A percentile compares a stretch with the other conserved stretches of the same genome.
Evolutionary conservation across 345 rosid species (phyloP).

Genomic region (Firmiana major): DNA sequence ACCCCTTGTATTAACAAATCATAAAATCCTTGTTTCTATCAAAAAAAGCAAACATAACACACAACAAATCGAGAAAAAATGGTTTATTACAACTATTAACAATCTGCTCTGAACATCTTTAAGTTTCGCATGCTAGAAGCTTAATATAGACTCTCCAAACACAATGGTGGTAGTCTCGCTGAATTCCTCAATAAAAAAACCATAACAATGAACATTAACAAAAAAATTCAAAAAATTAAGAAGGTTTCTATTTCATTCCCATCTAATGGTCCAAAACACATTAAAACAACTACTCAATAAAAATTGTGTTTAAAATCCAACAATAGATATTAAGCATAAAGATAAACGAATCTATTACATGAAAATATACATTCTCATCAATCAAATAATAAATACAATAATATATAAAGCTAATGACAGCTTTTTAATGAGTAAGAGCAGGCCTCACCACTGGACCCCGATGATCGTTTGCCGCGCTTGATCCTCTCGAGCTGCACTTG

Average conservation of each 20-base stretch:
- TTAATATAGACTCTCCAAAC: neutral
- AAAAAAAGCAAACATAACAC: too few relatives aligned
- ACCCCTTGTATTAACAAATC: neutral
- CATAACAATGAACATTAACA: neutral
- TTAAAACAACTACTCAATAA: neutral
- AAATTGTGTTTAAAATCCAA: neutral
- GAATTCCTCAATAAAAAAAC: neutral
- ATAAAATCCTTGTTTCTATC: neutral
- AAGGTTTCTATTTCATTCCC: neutral
- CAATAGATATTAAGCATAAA: constrained; percentile 13
- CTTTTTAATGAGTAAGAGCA: neutral
- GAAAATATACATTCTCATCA: neutral
- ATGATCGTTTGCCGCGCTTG: constrained; percentile 53
- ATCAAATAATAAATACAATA: neutral
- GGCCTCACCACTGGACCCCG: constrained; percentile 47
- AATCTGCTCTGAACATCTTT: neutral
- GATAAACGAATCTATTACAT: neutral
- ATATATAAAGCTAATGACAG: constrained; percentile 5
- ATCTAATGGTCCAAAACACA: neutral
- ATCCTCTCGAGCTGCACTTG: constrained; percentile 89
- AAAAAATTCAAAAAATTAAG: neutral
- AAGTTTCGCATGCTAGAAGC: neutral
- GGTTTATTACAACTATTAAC: too few relatives aligned
- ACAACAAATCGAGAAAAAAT: too few relatives aligned
- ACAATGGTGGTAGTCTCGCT: neutral